Percentiles rank a stretch among this genome's conserved stretches.
Evolutionary conservation across 2,329 filamentous ascomycete genomes (phyloP).

Genomic region (Claviceps cyperi): DNA sequence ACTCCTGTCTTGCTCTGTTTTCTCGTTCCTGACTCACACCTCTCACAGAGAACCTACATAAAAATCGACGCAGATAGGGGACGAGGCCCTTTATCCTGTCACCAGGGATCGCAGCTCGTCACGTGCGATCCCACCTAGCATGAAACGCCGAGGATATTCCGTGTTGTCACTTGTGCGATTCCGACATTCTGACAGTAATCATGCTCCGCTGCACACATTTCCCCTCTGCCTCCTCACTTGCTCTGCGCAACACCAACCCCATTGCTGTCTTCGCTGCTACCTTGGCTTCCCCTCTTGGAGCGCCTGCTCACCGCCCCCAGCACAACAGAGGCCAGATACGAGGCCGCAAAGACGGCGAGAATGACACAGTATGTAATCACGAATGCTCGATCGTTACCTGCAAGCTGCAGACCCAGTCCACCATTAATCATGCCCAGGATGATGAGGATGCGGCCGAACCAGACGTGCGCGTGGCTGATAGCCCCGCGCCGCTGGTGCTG

Average conservation of each 20-base stretch:
- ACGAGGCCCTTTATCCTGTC: too few relatives aligned
- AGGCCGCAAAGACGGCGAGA: conserved; percentile 30
- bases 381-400: conserved; percentile 23
- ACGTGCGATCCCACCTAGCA: too few relatives aligned
- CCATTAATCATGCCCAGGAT: conserved; percentile 48
- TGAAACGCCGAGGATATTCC: too few relatives aligned
- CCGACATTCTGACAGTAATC: too few relatives aligned
- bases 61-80: too few relatives aligned
- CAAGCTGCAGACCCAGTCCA: conserved; percentile 42
- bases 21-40: too few relatives aligned
- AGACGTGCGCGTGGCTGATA: conserved; percentile 44
- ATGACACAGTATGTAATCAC: conserved; percentile 42
- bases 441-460: conserved; percentile 46
- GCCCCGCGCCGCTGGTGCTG: conserved; percentile 31
- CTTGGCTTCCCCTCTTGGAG: not conserved
- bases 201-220: too few relatives aligned
- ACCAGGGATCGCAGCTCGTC: too few relatives aligned
- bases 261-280: not conserved
- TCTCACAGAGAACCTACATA: too few relatives aligned
- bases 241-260: not conserved
- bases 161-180: too few relatives aligned
- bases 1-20: too few relatives aligned
- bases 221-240: not conserved
- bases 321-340: conserved; percentile 23
- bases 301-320: not conserved